Base-by-base conservation (phyloP, 225 moss, liverwort and hornwort species). In the Climacium dendroides region DNA sequence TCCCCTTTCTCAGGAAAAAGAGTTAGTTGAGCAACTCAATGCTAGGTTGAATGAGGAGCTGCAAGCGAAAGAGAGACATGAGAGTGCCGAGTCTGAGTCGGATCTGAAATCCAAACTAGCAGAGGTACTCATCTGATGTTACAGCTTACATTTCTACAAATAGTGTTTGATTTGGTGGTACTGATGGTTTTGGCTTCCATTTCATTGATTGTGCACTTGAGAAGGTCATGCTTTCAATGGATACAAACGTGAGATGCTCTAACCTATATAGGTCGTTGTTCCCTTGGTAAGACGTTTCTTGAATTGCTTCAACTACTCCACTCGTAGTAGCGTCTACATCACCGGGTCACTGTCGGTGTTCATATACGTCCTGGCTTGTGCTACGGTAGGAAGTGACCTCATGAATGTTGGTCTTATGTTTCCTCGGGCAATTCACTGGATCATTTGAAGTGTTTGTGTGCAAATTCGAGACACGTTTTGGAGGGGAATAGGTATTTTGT, bases 11-110 rank as follows among this genome's bases (percentile, higher is more conserved):
- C 90, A 99, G 99, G 97, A 97, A 86, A 96, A 95, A 83, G 96
- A 94, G 90, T 94, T 99, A 85, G 54, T 97, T 76, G 95, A 95
- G 83, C 93, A 99, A 92, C 96, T 96, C 89, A 99, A 99, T 90
- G 60, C 85, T 61, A 96, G 96, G 95, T 92, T 99, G 92, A 96
- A 99, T 84, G 95, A 95, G 88, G 96, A 97, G 86, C 72, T 96
- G 83, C 91, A 93, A 85, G 85, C 90, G 34, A 96, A 96, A 92
- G 93, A 91, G 47, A 92, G 90, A 55, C 78, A 17, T 78, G 78
- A 78, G 37, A 37, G 55, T 78, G 57, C 37, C 88, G 94, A 97
- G 57, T 85, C 92, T 67, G 97, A 97, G 88, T 95, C 95, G 65
- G 89, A 92, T 79, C 82, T 99, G 85, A 95, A 90, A 80, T 90